Base-by-base conservation (phyloP, 2,329 filamentous ascomycete species). In the Drechslerella dactyloides region DNA sequence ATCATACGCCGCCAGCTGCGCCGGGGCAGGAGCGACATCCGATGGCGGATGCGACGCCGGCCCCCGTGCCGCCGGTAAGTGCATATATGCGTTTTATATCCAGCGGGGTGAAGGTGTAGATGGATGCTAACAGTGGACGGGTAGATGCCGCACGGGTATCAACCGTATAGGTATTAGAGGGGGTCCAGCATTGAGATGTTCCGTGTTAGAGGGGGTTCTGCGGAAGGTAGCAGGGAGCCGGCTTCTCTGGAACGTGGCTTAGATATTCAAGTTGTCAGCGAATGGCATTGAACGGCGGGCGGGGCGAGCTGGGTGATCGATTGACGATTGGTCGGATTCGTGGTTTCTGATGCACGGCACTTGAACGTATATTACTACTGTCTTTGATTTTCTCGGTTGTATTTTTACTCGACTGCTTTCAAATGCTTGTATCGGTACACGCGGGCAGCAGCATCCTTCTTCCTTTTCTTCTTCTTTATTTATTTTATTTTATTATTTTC, bases 101-200 rank as follows among this genome's bases (percentile, higher is more conserved):
- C 7, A n/a, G 13, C 7, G 6, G 8, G 15, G 4, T 21, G 40
- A n/a, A 46, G 8, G 6, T 54, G 11, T 24, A 15, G 23, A 27
- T n/a, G 27, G 8, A 24, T 56, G 17, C 46, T 50, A 33, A 58
- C 13, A 4, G 27, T 19, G 27, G 1, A 4, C 23, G 48, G 8
- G 23, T 40, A 73, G 61, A 63, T 68, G 48, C 69, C 69, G 8
- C 62, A 73, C 40, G 69, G 69, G 55, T 73, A 68, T 19, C 69
- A 73, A 46, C 62, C 69, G 23, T 73, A 73, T 55, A 57, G 69
- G 44, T 73, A 73, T 55, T 73, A 73, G 56, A 30, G 21, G 46
- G 40, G 33, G 33, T 27, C 5, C 5, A 27, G 11, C 21, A 5
- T 19, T 8, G 19, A 5, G 17, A n/a, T n/a, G n/a, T n/a, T n/a